phyloP scores from a whole-genome alignment of 768 basidiomycete genomes.

The Trametes punicea region DNA sequence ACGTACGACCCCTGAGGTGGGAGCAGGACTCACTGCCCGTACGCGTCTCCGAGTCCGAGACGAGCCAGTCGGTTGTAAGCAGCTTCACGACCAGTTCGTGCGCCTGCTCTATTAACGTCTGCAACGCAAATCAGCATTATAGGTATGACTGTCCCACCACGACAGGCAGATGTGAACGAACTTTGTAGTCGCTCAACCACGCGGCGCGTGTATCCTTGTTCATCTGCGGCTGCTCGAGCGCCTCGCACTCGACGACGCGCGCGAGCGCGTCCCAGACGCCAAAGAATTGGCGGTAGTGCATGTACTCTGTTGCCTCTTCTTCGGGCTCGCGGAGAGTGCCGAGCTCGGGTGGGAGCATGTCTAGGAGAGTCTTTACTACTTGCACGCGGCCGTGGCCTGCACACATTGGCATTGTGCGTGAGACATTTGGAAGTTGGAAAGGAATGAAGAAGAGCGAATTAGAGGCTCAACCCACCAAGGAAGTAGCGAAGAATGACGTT shows the following conservation, averaged over 20 bases:
- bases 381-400: constrained; percentile 72
- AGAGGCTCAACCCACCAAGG: constrained; percentile 60
- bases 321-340: constrained; percentile 63
- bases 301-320: constrained; percentile 67
- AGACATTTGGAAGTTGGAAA: neutral
- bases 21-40: constrained; percentile 34
- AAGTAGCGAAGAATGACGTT: constrained; percentile 89
- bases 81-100: constrained; percentile 65
- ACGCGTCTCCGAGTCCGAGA: constrained; percentile 46
- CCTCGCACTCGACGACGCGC: constrained; percentile 56
- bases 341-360: constrained; percentile 61
- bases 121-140: neutral
- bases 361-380: constrained; percentile 57
- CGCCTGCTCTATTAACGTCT: constrained; percentile 62
- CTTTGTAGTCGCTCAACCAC: constrained; percentile 68
- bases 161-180: constrained; percentile 27
- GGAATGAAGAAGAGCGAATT: neutral
- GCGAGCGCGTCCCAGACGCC: constrained; percentile 66
- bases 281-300: constrained; percentile 82
- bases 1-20: neutral
- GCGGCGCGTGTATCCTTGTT: constrained; percentile 52
- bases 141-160: neutral
- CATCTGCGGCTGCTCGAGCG: constrained; percentile 53
- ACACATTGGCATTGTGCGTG: neutral
- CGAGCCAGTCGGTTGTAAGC: constrained; percentile 76